Evolutionary conservation across 805 yeast species (phyloP).

Genomic region (Pichia kluyveri): DNA sequence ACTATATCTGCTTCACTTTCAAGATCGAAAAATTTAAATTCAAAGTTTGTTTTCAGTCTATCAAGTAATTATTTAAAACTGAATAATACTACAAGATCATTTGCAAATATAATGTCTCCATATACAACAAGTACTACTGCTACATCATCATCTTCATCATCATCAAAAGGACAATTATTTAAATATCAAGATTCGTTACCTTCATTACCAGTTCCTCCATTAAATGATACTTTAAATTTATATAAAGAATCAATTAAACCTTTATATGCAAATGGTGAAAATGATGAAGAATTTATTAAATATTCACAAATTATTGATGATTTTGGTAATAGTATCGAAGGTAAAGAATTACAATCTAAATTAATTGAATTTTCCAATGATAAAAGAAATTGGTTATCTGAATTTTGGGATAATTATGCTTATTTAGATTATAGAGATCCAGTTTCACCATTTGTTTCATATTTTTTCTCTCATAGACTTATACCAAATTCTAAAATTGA

Average conservation of each 20-base stretch:
- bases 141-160: background rate
- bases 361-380: slow-evolving; percentile 45
- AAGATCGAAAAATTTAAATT: background rate
- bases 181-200: slow-evolving; percentile 70
- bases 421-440: slow-evolving; percentile 89
- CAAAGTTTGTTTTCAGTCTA: background rate
- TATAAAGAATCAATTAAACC: slow-evolving; percentile 74
- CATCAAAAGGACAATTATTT: slow-evolving; percentile 54
- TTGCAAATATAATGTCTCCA: background rate
- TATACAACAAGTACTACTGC: background rate
- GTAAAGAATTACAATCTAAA: slow-evolving; percentile 65
- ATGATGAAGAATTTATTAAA: slow-evolving; percentile 24
- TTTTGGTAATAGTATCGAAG: slow-evolving; percentile 47
- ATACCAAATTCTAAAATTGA: slow-evolving; percentile 42
- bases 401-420: slow-evolving; percentile 92
- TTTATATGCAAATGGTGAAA: slow-evolving; percentile 42
- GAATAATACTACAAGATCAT: background rate
- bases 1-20: background rate
- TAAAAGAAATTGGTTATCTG: slow-evolving; percentile 79
- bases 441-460: slow-evolving; percentile 88
- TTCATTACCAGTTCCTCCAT: slow-evolving; percentile 76
- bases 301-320: slow-evolving; percentile 55
- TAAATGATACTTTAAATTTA: slow-evolving; percentile 57
- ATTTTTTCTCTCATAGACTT: slow-evolving; percentile 80
- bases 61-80: background rate